A percentile compares a stretch with the other conserved stretches of the same genome.
Evolutionary conservation across 192 early-diverging fungal genomes (phyloP).

Genomic region (Allomyces macrogynus): DNA sequence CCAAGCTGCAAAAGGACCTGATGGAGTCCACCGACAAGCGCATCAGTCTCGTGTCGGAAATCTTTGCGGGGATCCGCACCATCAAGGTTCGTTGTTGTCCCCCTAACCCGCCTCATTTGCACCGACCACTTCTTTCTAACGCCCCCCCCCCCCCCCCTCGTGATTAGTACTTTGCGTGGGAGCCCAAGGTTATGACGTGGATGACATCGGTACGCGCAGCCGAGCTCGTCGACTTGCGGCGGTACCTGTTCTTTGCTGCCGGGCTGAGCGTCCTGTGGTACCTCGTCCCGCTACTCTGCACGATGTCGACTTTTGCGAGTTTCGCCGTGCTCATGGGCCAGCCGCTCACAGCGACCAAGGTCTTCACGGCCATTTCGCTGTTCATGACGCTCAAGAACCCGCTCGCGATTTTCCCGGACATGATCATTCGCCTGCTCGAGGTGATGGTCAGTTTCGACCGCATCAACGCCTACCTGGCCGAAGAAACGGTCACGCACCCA

Average conservation of each 20-base stretch:
- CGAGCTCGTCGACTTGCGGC: conserved; percentile 36
- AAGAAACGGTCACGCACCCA: background rate
- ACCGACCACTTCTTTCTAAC: too few species aligned
- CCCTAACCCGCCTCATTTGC: too few species aligned
- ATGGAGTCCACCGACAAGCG: conserved; percentile 51
- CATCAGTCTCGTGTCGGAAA: conserved; percentile 58
- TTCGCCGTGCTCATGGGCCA: conserved; percentile 34
- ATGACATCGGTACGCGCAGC: conserved; percentile 39
- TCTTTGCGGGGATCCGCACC: conserved; percentile 78
- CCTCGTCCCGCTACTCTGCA: conserved; percentile 36
- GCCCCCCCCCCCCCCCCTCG: too few species aligned
- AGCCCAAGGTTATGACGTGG: conserved; percentile 43
- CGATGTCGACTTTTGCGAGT: conserved; percentile 32
- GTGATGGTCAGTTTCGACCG: background rate
- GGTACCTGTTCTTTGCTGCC: conserved; percentile 29
- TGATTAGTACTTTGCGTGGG: conserved; percentile 52
- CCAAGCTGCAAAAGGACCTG: conserved; percentile 29
- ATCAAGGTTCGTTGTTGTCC: conserved; percentile 34
- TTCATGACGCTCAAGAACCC: conserved; percentile 12
- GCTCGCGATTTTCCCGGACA: background rate
- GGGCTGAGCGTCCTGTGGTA: conserved; percentile 31
- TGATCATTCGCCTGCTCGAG: background rate
- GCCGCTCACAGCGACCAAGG: conserved; percentile 36
- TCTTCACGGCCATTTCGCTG: conserved; percentile 51
- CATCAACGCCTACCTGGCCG: background rate